Conservation (phyloP, 129 eudicot species). For the Sambucus nigra region DNA sequence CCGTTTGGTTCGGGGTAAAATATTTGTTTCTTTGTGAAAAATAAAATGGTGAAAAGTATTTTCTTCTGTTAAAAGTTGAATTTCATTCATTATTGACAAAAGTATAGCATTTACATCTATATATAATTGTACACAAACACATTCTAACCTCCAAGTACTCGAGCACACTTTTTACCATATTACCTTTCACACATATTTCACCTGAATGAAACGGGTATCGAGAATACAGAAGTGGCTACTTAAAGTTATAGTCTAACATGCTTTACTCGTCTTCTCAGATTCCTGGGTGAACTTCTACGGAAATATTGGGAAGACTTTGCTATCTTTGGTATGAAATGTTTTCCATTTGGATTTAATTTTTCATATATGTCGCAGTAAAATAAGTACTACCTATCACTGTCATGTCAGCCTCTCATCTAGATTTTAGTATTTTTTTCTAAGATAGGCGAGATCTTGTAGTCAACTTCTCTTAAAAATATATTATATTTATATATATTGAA, state of each 20-base stretch:
- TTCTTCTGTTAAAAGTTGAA: not conserved
- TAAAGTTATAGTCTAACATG: conserved; percentile 7
- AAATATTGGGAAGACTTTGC: conserved; percentile 87
- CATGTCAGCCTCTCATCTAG: not conserved
- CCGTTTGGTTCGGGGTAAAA: too few relatives aligned
- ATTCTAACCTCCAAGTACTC: too few relatives aligned
- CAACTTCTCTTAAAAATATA: not conserved
- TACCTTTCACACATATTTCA: too few relatives aligned
- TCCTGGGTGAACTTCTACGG: conserved; percentile 98
- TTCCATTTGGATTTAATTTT: not conserved
- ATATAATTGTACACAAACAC: too few relatives aligned
- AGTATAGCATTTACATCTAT: too few relatives aligned
- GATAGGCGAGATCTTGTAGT: not conserved
- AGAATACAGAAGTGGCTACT: not conserved
- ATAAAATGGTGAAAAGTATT: too few relatives aligned
- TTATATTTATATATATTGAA: too few relatives aligned
- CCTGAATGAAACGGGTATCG: too few relatives aligned
- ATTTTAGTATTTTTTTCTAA: too few relatives aligned
- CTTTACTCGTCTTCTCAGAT: conserved; percentile 32
- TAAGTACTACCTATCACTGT: not conserved
- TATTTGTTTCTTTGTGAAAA: not conserved
- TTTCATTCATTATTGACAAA: not conserved
- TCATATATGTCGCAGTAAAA: too few relatives aligned
- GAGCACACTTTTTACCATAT: too few relatives aligned
- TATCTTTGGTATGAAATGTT: conserved; percentile 64